phyloP scores from a whole-genome alignment of 148 eudicot genomes.

The Heliosperma pusillum region DNA sequence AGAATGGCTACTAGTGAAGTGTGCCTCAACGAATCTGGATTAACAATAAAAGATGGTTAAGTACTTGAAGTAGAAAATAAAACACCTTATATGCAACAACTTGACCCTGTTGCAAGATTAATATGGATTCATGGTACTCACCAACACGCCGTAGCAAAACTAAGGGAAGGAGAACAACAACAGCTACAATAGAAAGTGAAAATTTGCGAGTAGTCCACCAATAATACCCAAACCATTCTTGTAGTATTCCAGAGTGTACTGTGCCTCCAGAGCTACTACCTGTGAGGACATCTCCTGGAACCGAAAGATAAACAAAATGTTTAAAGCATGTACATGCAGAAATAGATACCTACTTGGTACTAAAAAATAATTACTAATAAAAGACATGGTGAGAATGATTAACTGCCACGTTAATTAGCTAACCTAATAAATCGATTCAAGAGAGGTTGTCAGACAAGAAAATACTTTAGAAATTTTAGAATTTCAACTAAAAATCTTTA shows the following conservation, averaged over 20 bases:
- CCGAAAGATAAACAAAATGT: neutral
- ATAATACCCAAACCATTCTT: slow-evolving; percentile 93
- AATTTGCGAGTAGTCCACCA: slow-evolving; percentile 94
- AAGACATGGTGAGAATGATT: no score
- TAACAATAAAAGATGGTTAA: slow-evolving; percentile 23
- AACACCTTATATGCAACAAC: neutral
- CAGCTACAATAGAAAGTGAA: slow-evolving; percentile 50
- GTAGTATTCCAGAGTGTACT: slow-evolving; percentile 75
- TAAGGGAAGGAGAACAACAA: slow-evolving; percentile 71
- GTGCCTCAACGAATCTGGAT: slow-evolving; percentile 76
- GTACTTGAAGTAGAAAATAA: slow-evolving; percentile 3
- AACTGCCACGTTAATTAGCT: neutral
- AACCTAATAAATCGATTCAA: neutral
- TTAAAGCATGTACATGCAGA: neutral
- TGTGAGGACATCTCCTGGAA: slow-evolving; percentile 81
- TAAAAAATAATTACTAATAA: neutral
- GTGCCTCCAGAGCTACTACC: slow-evolving; percentile 72
- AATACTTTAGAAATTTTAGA: neutral
- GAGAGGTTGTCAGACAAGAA: neutral
- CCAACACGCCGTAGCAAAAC: slow-evolving; percentile 77
- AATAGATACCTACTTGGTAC: neutral
- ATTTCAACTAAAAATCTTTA: neutral
- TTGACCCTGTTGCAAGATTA: neutral
- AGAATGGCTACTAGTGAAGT: slow-evolving; percentile 83
- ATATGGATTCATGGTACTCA: slow-evolving; percentile 27